Base-by-base conservation (phyloP, 2,329 filamentous ascomycete species). In the Colletotrichum euphorbiae region DNA sequence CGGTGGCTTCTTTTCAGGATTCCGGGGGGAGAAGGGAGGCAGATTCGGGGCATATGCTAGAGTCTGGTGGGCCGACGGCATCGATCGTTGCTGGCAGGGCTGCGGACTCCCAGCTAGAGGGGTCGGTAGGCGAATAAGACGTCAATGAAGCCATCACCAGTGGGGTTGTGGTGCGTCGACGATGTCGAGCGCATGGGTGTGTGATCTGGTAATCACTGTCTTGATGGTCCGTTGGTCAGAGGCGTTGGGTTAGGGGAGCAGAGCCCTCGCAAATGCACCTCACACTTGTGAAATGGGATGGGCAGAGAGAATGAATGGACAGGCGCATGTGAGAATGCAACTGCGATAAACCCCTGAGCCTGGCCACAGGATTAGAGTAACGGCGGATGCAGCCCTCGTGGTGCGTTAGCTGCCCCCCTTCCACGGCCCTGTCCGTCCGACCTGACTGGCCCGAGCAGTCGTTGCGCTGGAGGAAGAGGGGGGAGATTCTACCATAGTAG, bases 121-220 rank as follows among this genome's bases (percentile, higher is more conserved):
- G 38, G 58, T 28, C 40, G 38, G 38, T 33, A 59, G 59, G 28
- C 66, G 61, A 69, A 69, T 69, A 50, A 24, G 60, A 65, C 62
- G 55, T 69, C 55, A 69, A 36, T 69, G 66, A 69, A 51, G 66
- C 46, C 62, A 69, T 69, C 66, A 24, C 62, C 66, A 60, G 66
- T 55, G 66, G 66, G n/a, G 50, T 48, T 60, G 24, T 19, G 40
- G 45, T 60, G 66, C 54, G 48, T 40, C 36, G 9, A 66, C 55
- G 52, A 56, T 51, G 24, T 31, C 48, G 28, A 36, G 36, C 36
- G 33, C 54, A 55, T 42, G 66, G 61, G 66, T 66, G 65, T 64
- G 54, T 52, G 65, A 33, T 56, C 12, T 9, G 21, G 21, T 31
- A 13, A 43, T 28, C 24, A 8, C 28, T 28, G 28, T 40, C 42